Base-by-base conservation (phyloP, 345 rosid genomes). In the Moricandia moricandioides region DNA sequence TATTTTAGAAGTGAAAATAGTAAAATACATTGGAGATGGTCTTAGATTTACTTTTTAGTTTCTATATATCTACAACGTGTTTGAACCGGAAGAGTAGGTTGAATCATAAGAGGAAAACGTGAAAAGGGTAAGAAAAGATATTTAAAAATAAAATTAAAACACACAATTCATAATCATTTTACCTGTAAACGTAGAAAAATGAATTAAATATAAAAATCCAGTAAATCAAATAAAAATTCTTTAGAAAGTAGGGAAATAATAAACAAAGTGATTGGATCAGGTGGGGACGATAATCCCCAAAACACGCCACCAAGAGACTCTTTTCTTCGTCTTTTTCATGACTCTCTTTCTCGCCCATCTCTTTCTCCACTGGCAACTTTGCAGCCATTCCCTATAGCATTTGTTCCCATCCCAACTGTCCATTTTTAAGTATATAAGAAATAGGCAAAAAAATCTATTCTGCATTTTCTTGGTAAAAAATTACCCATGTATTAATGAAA, bases 231-330 rank as follows among this genome's bases (percentile, higher is more conserved):
- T 39, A 39, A 39, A 39, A 3, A 35, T 39, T 39, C 45, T 39
- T 4, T 39, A 2, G 11, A 39, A 39, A 39, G 45, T 3, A 39
- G n/a, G 45, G 13, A 13, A 10, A 10, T 39, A 39, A 55, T 18
- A 57, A 29, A 40, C 70, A 55, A 70, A 77, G 64, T 33, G 76
- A 71, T 47, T 29, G 71, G 80, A 70, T 71, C 76, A 35, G 57
- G 80, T 77, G 39, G 72, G 62, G 75, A 70, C 71, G 70, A 63
- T 26, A 27, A 70, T 76, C 64, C 62, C 47, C 64, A 60, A 69
- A 29, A 9, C 59, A 10, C 13, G 21, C 59, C 59, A 21, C 8
- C 29, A 0, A 60, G 5, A 60, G 65, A 60, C 65, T 31, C 24
- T 35, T 8, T 18, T 13, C 51, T 43, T 51, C 6, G 5, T 12